Percentiles rank a stretch among this genome's conserved stretches.
phyloP scores from a whole-genome alignment of 257 asterid species.

The Paulownia fortunei region DNA sequence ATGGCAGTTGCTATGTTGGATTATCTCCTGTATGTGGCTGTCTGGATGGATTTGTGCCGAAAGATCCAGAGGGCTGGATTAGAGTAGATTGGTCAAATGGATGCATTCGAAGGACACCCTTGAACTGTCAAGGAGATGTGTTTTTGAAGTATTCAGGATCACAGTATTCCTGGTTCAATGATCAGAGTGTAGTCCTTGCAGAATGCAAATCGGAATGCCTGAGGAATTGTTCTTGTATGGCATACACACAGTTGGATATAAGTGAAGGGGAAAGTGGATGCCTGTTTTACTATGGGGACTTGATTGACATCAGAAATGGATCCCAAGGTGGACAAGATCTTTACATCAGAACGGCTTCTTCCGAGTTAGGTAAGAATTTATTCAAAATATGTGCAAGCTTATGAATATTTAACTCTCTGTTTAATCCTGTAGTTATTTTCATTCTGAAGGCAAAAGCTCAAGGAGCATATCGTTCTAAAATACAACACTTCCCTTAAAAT shows the following conservation, averaged over 20 bases:
- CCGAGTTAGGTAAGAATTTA: constrained; percentile 38
- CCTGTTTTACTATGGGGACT: constrained; percentile 44
- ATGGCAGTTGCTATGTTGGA: constrained; percentile 39
- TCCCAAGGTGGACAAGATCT: constrained; percentile 28
- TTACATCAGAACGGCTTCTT: constrained; percentile 40
- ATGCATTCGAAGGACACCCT: constrained; percentile 30
- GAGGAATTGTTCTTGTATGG: constrained; percentile 47
- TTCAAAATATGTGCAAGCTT: too few relatives aligned
- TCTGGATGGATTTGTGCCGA: constrained; percentile 41
- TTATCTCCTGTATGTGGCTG: constrained; percentile 42
- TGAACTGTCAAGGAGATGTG: constrained; percentile 37
- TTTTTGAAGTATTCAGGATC: constrained; percentile 32
- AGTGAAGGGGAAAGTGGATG: constrained; percentile 42
- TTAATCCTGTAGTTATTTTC: too few relatives aligned
- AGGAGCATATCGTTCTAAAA: too few relatives aligned
- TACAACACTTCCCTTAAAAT: too few relatives aligned
- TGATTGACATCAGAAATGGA: constrained; percentile 38
- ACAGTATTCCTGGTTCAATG: constrained; percentile 27
- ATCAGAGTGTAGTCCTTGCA: constrained; percentile 28
- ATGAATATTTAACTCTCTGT: too few relatives aligned
- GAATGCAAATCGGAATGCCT: constrained; percentile 45
- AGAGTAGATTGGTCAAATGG: constrained; percentile 35
- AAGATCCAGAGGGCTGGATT: constrained; percentile 18
- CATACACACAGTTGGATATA: constrained; percentile 40
- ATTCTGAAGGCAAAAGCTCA: too few relatives aligned